A percentile compares a stretch with the other conserved stretches of the same genome.
Conservation (phyloP, 1,284 basidiomycete species). For the Rhodotorula mucilaginosa region DNA sequence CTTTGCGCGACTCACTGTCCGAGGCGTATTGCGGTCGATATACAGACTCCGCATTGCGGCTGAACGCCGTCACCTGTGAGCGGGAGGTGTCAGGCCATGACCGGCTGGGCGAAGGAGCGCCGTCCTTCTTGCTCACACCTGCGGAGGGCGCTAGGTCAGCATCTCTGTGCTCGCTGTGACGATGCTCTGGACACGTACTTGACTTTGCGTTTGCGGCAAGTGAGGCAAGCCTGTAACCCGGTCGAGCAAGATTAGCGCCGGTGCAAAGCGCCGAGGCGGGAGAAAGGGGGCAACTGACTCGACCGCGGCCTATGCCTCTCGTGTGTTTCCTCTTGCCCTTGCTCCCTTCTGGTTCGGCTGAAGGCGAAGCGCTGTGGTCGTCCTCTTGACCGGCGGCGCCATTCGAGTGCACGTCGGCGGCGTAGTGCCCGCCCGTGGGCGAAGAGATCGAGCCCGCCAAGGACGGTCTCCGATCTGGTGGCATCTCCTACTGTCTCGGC, state of each 20-base stretch:
- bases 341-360: too few relatives aligned
- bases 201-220: slow-evolving; percentile 15
- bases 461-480: too few relatives aligned
- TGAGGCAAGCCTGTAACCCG: slow-evolving; percentile 4
- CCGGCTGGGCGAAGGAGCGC: neutral
- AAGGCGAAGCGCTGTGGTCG: too few relatives aligned
- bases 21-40: neutral
- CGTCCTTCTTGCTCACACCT: neutral
- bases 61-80: slow-evolving; percentile 8
- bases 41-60: slow-evolving; percentile 7
- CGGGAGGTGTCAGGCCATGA: neutral
- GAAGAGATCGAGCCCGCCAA: too few relatives aligned
- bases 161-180: neutral
- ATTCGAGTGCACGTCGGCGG: too few relatives aligned
- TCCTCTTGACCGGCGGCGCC: too few relatives aligned
- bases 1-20: neutral
- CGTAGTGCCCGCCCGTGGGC: too few relatives aligned
- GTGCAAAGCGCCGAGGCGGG: too few relatives aligned
- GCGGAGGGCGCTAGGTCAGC: too few relatives aligned
- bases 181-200: neutral
- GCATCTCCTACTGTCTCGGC: too few relatives aligned
- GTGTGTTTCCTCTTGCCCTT: too few relatives aligned
- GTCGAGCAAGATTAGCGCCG: too few relatives aligned
- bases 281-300: neutral
- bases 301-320: neutral